phyloP scores from a whole-genome alignment of 345 rosid species.

The Corymbia maculata region DNA sequence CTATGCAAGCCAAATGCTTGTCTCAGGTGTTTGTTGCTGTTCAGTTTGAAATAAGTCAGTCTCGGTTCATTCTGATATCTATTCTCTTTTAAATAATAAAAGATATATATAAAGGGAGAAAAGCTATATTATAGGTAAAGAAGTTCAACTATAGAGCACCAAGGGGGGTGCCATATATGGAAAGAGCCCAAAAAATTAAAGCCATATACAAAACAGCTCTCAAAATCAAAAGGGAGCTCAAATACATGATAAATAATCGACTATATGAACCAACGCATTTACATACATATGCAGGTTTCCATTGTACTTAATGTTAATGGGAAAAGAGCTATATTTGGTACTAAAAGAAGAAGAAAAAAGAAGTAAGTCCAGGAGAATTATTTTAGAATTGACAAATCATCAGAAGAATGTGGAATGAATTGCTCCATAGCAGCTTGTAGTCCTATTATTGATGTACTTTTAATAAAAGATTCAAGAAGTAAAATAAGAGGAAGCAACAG shows the following conservation, averaged over 20 bases:
- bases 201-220: not conserved
- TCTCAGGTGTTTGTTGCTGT: not conserved
- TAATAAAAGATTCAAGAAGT: not conserved
- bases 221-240: not conserved
- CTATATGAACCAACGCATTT: not conserved
- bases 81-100: not conserved
- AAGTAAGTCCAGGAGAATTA: not conserved
- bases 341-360: not conserved
- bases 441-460: not conserved
- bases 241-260: not conserved
- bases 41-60: not conserved
- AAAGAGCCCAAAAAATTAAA: not conserved
- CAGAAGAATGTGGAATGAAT: not conserved
- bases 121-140: not conserved
- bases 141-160: not conserved
- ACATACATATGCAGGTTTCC: not conserved
- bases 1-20: not conserved
- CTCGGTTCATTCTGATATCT: not conserved
- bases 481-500: not conserved
- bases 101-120: not conserved
- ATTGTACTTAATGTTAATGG: not conserved
- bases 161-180: not conserved
- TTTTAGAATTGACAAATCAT: not conserved
- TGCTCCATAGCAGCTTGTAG: not conserved
- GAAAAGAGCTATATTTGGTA: not conserved